Evolutionary conservation across 192 early-diverging fungal species (phyloP), one percentile per base, ranked within the genome.

Genomic region (Rhizoclosmatium globosum): DNA sequence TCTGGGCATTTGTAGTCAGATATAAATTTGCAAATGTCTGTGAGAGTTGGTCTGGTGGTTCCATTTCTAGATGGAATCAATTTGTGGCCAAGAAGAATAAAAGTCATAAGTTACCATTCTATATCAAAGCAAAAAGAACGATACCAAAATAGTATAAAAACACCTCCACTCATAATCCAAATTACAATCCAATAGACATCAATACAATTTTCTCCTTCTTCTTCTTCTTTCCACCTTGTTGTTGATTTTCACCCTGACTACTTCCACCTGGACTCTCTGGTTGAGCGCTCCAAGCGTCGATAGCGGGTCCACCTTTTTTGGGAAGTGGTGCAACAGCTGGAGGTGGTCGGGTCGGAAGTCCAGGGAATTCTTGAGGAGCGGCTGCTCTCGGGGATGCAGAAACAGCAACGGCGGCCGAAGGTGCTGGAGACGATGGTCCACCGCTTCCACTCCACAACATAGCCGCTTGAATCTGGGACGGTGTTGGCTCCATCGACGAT

Each of bases 181-280:
- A 62, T 80, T 46, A 76, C 81, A 60, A 53, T 13, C 92, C 92
- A 60, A 93, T 86, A 67, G 88, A 85, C 79, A 93, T 91, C 43
- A 93, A 82, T 43, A 93, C 87, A 68, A 89, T 87, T 78, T 93
- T 92, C 71, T 88, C 86, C 81, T 91, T 92, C 56, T 93, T 92
- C 19, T 82, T 79, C 47, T 83, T 76, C 4, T 68, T 50, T 21
- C 71, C 77, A 3, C 76, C 75, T 65, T 81, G 80, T 65, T 81
- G 80, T 17, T 81, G 13, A 61, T 21, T 13, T 31, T n/a, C 46
- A 39, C 39, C 19, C 62, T 57, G 41, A 67, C 39, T 19, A 73
- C 59, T 42, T 65, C 46, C 13, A 65, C 70, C 42, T 56, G 15
- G 11, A 19, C 13, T 57, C 65, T 0, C 19, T 44, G 73, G n/a